Evolutionary conservation across 345 rosid genomes (phyloP), one percentile per base, ranked within the genome.

Genomic region (Acer saccharum): DNA sequence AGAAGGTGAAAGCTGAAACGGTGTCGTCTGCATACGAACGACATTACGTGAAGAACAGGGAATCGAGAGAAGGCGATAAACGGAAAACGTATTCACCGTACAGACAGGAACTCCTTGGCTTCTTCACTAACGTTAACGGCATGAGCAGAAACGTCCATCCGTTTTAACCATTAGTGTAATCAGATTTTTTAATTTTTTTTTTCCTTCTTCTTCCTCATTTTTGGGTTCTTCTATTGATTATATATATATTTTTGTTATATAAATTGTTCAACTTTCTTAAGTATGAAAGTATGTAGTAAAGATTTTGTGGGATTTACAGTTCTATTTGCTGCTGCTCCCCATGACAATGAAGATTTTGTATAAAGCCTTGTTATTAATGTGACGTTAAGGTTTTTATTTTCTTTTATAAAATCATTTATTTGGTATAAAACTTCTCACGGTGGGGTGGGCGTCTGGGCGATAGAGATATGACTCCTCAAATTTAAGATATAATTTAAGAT

Each of bases 101-200:
- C 81, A 77, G 85, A 75, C 85, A 67, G 16, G 89, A 80, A 43
- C 75, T 87, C 35, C 86, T 91, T 29, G 98, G 98, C 0, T 86
- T 93, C 77, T 91, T 93, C 85, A 82, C 98, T 14, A 89, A 82
- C 74, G 87, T 87, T 0, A 87, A 80, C 77, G 93, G 92, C 10
- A 69, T 93, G 61, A 91, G 88, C 86, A 84, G 77, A 83, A 91
- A 91, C 67, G 85, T 93, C 20, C 98, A 91, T 84, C 96, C 98
- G 41, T 90, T 81, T 71, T 92, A 73, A 77, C 17, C 35, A 13
- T 39, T 72, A 43, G 64, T 65, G 64, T 65, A 65, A 65, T 5
- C 3, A 14, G 68, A 10, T 35, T 35, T 35, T 4, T 32, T 32
- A 3, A 0, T 32, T 32, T 32, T 32, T 25, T 64, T 29, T 57